These are phyloP conservation scores for Chimonanthus salicifolius DNA, from an alignment of 164 flowering plant species.

Conservation along the genomic window DNA sequence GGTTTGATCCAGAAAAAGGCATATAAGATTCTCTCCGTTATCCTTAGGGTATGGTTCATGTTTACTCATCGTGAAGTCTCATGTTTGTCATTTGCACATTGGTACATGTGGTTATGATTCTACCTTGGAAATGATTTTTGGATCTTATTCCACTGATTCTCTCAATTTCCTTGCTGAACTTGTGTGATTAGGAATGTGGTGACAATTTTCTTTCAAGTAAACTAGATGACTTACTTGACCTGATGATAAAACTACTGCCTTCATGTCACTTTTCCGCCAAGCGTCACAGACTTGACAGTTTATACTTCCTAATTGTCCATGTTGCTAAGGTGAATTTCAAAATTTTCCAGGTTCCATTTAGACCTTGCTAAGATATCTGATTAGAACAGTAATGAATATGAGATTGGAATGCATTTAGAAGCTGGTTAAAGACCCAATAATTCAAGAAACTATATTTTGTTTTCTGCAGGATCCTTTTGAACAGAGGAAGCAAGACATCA, in stretches of 20 bases:
- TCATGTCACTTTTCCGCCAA: conserved; percentile 86
- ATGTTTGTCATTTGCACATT: no score
- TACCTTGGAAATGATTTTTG: not conserved
- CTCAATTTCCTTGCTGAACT: conserved; percentile 11
- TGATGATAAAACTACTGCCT: conserved; percentile 76
- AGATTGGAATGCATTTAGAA: not conserved
- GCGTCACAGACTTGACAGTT: conserved; percentile 82
- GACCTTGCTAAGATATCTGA: not conserved
- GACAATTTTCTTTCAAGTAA: conserved; percentile 46
- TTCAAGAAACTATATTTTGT: conserved; percentile 7
- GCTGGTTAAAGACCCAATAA: not conserved
- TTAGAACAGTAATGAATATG: not conserved
- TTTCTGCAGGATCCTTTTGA: conserved; percentile 49
- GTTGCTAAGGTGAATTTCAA: conserved; percentile 50
- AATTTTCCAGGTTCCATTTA: not conserved
- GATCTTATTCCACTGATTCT: conserved; percentile 1
- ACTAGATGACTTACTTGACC: conserved; percentile 51
- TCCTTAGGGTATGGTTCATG: conserved; percentile 59
- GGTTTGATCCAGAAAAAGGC: conserved; percentile 89
- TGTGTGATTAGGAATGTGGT: conserved; percentile 42
- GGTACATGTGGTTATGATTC: not conserved
- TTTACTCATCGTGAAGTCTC: no score
- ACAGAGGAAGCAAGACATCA: conserved; percentile 36
- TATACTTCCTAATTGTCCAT: conserved; percentile 63
- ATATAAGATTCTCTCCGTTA: conserved; percentile 75